Conservation (phyloP, 2,329 filamentous ascomycete species). For the Trichoderma atroviride region DNA sequence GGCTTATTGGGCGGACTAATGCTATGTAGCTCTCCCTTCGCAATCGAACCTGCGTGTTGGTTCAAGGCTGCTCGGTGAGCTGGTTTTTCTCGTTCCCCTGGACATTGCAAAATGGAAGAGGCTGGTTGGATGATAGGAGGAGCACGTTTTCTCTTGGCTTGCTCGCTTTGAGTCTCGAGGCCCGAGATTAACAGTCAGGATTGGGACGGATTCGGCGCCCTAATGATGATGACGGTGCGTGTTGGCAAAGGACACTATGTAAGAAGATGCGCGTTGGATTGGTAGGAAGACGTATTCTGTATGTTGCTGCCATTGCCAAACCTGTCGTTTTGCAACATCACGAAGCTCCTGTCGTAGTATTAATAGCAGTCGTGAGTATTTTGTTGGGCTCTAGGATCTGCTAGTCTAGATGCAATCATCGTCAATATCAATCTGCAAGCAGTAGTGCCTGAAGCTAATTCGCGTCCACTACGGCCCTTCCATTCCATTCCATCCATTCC, state of each 20-base stretch:
- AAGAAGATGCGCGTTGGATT: neutral
- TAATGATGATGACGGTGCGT: neutral
- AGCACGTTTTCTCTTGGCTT: neutral
- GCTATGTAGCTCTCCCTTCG: neutral
- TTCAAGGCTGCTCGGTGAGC: conserved; percentile 4
- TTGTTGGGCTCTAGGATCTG: neutral
- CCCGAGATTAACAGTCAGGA: neutral
- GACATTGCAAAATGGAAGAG: neutral
- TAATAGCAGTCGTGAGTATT: neutral
- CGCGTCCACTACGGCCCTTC: neutral
- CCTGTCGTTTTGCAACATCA: neutral
- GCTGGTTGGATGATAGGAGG: neutral
- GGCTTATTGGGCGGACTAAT: neutral
- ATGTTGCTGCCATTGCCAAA: neutral
- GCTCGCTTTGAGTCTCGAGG: neutral
- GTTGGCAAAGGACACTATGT: neutral
- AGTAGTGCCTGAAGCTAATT: neutral
- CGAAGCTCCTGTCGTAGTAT: neutral
- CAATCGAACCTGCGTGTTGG: neutral
- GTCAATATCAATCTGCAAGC: neutral
- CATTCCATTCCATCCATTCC: neutral
- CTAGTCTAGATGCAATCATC: too few species aligned
- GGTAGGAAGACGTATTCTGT: neutral
- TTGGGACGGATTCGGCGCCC: neutral
- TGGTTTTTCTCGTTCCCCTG: neutral